A percentile compares a stretch with the other conserved stretches of the same genome.
phyloP scores from a whole-genome alignment of 139 green algal genomes.

The Tetraselmis chui region DNA sequence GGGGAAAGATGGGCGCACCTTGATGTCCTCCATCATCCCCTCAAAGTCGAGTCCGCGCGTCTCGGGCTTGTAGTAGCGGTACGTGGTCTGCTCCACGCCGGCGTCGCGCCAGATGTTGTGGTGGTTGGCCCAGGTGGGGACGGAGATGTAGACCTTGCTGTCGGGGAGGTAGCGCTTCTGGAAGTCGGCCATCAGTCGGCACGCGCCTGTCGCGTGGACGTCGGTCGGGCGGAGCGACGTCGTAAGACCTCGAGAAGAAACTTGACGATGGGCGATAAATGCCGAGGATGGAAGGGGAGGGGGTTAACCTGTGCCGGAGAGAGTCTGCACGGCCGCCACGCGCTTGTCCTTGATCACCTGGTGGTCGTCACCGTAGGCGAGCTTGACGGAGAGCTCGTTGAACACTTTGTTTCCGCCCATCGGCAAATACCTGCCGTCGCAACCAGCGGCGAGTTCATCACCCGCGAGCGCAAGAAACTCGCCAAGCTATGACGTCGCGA shows the following conservation, averaged over 20 bases:
- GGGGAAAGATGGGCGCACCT: too few species aligned
- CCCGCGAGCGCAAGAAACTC: too few species aligned
- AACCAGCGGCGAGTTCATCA: constrained; percentile 66
- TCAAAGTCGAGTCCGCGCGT: constrained; percentile 93
- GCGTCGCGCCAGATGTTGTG: constrained; percentile 90
- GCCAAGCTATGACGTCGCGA: constrained; percentile 96
- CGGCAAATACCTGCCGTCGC: too few species aligned
- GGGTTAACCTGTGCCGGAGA: constrained; percentile 91
- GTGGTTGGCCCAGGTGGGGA: constrained; percentile 78
- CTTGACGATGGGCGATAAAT: constrained; percentile 69
- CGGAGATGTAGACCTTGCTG: constrained; percentile 59
- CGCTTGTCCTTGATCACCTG: constrained; percentile 66
- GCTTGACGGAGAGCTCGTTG: constrained; percentile 69
- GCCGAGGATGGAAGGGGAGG: constrained; percentile 77
- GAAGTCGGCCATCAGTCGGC: background rate
- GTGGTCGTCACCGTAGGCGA: constrained; percentile 73
- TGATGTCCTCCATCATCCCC: constrained; percentile 87
- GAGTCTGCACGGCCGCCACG: constrained; percentile 71
- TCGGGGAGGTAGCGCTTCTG: background rate
- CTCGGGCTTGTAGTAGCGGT: constrained; percentile 91
- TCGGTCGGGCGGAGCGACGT: too few species aligned
- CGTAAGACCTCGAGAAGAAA: too few species aligned
- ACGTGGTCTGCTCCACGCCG: constrained; percentile 80
- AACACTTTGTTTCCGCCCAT: constrained; percentile 41
- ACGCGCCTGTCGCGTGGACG: background rate